Conservation (phyloP, 306 rosid species). For the Abrus pulchellus region DNA sequence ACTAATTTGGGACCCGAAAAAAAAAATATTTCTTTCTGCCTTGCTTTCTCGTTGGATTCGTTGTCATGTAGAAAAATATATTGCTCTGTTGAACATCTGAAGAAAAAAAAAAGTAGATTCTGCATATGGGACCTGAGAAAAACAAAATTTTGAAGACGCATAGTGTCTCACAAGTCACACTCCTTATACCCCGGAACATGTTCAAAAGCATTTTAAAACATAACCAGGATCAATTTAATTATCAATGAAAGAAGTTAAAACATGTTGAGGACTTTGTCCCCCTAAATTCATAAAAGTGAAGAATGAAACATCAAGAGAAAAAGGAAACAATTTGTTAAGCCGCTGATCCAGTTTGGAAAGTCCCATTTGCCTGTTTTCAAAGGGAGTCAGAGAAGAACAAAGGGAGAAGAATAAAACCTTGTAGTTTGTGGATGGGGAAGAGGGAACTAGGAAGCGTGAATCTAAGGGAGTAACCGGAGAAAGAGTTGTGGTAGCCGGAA, state of each 20-base stretch:
- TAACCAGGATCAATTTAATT: constrained; percentile 7
- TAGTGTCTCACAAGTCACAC: constrained; percentile 22
- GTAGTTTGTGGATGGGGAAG: constrained; percentile 18
- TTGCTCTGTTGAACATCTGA: constrained; percentile 27
- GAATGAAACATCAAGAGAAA: constrained; percentile 20
- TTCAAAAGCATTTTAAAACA: not conserved
- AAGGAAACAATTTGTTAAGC: constrained; percentile 1
- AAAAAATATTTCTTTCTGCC: not conserved
- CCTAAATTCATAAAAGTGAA: constrained; percentile 30
- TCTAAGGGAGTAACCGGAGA: constrained; percentile 44
- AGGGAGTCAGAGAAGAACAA: not conserved
- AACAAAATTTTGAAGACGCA: constrained; percentile 5
- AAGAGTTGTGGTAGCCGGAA: constrained; percentile 32
- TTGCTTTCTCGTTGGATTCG: constrained; percentile 37
- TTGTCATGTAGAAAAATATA: constrained; percentile 34
- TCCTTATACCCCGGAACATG: constrained; percentile 8
- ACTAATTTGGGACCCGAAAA: constrained; percentile 24
- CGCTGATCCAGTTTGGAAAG: constrained; percentile 5
- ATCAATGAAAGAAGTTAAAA: constrained; percentile 25
- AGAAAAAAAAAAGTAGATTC: not conserved
- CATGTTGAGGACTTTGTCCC: constrained; percentile 7
- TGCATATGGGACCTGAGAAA: constrained; percentile 22
- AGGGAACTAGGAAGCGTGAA: constrained; percentile 51
- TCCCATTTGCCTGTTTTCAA: constrained; percentile 4
- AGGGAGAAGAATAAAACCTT: constrained; percentile 56